Evolutionary conservation across 164 flowering plant genomes (phyloP).

Genomic region (Tetracentron sinense): DNA sequence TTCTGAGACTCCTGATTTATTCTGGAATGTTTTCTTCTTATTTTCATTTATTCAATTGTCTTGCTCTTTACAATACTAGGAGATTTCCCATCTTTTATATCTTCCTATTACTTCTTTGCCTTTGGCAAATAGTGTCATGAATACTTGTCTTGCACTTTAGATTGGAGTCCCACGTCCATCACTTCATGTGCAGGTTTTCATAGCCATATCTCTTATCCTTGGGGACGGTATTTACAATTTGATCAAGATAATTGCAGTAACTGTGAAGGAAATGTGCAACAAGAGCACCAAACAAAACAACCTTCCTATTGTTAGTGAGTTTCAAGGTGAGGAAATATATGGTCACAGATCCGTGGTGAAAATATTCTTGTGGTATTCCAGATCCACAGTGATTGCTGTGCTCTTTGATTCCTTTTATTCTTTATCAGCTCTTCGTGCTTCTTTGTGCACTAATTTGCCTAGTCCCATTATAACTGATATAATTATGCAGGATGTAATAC

Average conservation of each 20-base stretch:
- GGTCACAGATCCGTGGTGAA: no score
- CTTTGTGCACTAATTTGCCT: no score
- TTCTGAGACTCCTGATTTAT: no score
- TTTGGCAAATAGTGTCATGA: neutral
- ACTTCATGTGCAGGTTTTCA: constrained; percentile 64
- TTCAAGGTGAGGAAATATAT: constrained; percentile 41
- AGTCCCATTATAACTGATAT: no score
- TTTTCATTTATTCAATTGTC: neutral
- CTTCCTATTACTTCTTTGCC: neutral
- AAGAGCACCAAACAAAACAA: constrained; percentile 30
- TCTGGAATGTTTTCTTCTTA: no score
- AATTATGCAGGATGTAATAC: no score
- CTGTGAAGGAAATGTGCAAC: constrained; percentile 56
- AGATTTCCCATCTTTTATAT: neutral
- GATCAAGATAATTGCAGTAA: constrained; percentile 73
- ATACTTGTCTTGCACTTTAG: neutral
- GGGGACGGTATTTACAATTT: constrained; percentile 96
- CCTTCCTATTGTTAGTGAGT: constrained; percentile 56
- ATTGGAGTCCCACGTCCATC: neutral
- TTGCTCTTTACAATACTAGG: no score
- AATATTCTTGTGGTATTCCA: neutral
- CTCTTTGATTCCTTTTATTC: no score
- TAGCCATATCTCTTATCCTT: constrained; percentile 81
- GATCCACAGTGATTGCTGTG: neutral
- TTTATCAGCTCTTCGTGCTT: no score